phyloP scores from a whole-genome alignment of 345 rosid genomes.

The Populus euphratica region DNA sequence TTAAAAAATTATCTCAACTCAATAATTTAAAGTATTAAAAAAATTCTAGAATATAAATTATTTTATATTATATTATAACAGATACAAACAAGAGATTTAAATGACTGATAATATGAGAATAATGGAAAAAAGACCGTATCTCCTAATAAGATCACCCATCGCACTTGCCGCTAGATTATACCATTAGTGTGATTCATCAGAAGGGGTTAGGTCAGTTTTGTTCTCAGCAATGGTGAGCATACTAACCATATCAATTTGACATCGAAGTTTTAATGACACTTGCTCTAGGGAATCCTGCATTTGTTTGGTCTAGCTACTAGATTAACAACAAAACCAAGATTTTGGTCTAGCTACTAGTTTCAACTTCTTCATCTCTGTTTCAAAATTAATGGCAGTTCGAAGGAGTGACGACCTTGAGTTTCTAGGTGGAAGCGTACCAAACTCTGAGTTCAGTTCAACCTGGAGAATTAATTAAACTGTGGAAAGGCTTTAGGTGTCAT shows the following conservation, averaged over 20 bases:
- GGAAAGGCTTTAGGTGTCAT: background rate
- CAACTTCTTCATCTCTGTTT: background rate
- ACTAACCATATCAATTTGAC: background rate
- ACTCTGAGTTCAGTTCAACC: background rate
- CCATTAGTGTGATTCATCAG: slow-evolving; percentile 1
- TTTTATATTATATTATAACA: too few species aligned
- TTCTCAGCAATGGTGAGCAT: background rate
- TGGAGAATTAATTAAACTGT: background rate
- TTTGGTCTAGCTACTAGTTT: background rate
- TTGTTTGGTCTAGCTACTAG: background rate
- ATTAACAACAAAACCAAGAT: background rate
- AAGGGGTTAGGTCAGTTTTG: background rate
- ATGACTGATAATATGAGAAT: background rate
- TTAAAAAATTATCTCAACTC: too few species aligned
- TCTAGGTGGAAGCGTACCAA: background rate
- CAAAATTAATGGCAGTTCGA: slow-evolving; percentile 4
- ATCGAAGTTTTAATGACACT: background rate
- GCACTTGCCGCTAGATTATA: too few species aligned
- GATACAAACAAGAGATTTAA: background rate
- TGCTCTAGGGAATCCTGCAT: background rate
- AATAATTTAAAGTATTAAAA: too few species aligned
- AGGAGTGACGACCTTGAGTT: background rate
- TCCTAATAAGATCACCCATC: too few species aligned
- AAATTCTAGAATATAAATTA: too few species aligned
- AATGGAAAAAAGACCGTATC: background rate